Evolutionary conservation across 371 early-diverging fungal genomes (phyloP), one percentile per base, ranked within the genome.

Genomic region (Mucor piriformis): DNA sequence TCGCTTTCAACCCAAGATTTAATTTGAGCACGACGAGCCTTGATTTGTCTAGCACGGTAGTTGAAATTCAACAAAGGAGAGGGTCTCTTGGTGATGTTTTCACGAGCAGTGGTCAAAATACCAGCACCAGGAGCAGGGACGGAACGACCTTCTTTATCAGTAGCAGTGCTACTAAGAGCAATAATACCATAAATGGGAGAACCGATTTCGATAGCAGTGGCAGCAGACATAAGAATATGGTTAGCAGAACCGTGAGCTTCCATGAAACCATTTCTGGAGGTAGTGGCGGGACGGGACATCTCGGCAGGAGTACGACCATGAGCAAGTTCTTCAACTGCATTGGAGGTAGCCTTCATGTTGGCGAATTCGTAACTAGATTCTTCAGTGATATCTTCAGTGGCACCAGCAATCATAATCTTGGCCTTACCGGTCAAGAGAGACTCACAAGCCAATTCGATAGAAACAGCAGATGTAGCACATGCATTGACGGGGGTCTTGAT

Each of bases 41-140:
- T 83, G 48, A 96, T 80, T 81, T 95, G 96, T 61, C 89, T 87
- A 52, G 86, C 81, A 70, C 97, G 94, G 83, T 96, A 97, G 61
- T 92, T 87, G 72, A 96, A 83, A 83, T 90, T 87, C 66, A 96
- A 79, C 63, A 94, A 75, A 40, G 93, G 96, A 33, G 90, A 89
- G 10, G 81, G 67, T 71, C 83, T 78, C 72, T 85, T 84, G 63
- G 74, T 61, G 44, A 79, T 58, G 46, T 67, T 67, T 74, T 96
- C 96, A 60, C 94, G 89, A 64, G 96, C 96, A 29, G 96, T 95
- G 43, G 97, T 95, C 63, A 97, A 76, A 54, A 96, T 90, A 82
- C 96, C 96, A 70, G 95, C 93, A 63, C 96, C 96, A 61, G 97
- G 97, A 50, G 96, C 96, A 25, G 96, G 97, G 21, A 96, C 88